Conservation (phyloP, 164 flowering plant species). For the Berberis thunbergii region DNA sequence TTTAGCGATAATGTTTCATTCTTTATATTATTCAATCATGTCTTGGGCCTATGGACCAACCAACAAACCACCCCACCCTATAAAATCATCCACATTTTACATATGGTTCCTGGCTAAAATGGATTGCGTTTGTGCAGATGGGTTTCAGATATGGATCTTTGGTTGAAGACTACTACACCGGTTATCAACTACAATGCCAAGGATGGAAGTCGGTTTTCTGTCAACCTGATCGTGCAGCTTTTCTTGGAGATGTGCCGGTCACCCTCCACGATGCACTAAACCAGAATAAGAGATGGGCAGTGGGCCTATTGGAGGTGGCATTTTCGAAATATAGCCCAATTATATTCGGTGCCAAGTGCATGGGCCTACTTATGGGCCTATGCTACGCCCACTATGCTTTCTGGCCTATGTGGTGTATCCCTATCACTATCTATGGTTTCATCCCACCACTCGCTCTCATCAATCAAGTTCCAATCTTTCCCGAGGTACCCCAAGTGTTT, state of each 20-base stretch:
- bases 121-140: slow-evolving; percentile 17
- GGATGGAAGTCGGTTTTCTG: slow-evolving; percentile 74
- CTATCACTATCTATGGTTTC: slow-evolving; percentile 42
- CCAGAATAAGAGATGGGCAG: slow-evolving; percentile 58
- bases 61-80: too few relatives aligned
- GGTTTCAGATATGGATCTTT: slow-evolving; percentile 79
- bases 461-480: slow-evolving; percentile 35
- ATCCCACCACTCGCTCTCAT: slow-evolving; percentile 60
- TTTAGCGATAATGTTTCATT: neutral
- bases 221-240: slow-evolving; percentile 61
- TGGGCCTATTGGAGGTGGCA: slow-evolving; percentile 48
- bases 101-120: too few relatives aligned
- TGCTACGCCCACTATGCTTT: slow-evolving; percentile 27
- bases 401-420: slow-evolving; percentile 45
- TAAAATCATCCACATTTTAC: too few relatives aligned
- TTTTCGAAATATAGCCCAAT: slow-evolving; percentile 27
- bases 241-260: slow-evolving; percentile 51
- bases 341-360: slow-evolving; percentile 27
- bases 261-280: slow-evolving; percentile 28
- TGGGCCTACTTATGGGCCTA: slow-evolving; percentile 27
- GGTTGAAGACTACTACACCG: slow-evolving; percentile 71
- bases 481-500: slow-evolving; percentile 49
- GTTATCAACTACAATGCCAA: slow-evolving; percentile 55
- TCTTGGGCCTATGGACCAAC: neutral
- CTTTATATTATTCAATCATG: neutral